Evolutionary conservation across 306 rosid genomes (phyloP).

Genomic region (Begonia masoniana): DNA sequence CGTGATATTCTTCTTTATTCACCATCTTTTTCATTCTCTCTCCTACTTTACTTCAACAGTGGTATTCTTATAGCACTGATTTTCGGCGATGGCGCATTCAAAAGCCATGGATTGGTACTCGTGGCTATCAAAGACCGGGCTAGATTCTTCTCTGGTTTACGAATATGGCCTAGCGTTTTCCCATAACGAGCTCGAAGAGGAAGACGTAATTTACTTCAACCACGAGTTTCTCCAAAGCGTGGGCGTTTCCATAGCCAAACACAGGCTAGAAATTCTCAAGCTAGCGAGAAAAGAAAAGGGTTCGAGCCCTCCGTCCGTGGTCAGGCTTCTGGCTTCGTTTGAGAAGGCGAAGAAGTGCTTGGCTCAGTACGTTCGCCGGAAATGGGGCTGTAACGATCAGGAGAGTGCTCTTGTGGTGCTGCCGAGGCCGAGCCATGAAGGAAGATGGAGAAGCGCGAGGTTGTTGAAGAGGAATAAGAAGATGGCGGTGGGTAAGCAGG

Average conservation of each 20-base stretch:
- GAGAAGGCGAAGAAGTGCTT: slow-evolving; percentile 56
- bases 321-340: slow-evolving; percentile 48
- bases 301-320: slow-evolving; percentile 21
- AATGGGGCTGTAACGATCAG: slow-evolving; percentile 22
- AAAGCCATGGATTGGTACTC: slow-evolving; percentile 86
- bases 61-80: no score
- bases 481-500: slow-evolving; percentile 28
- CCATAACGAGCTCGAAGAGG: slow-evolving; percentile 85
- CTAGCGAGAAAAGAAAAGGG: slow-evolving; percentile 42
- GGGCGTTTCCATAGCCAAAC: slow-evolving; percentile 95
- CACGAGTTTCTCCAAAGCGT: slow-evolving; percentile 94
- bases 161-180: slow-evolving; percentile 74
- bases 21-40: slow-evolving; percentile 15
- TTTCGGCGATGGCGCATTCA: neutral
- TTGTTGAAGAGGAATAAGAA: slow-evolving; percentile 49
- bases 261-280: slow-evolving; percentile 85
- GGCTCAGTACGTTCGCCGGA: slow-evolving; percentile 22
- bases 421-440: slow-evolving; percentile 16
- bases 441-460: slow-evolving; percentile 1
- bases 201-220: slow-evolving; percentile 70
- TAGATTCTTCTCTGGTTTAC: slow-evolving; percentile 66
- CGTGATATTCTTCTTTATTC: neutral
- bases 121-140: slow-evolving; percentile 69
- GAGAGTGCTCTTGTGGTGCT: slow-evolving; percentile 61
- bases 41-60: slow-evolving; percentile 2